Base-by-base conservation (phyloP, 148 eudicot species). In the Tetragonia tetragonoides region DNA sequence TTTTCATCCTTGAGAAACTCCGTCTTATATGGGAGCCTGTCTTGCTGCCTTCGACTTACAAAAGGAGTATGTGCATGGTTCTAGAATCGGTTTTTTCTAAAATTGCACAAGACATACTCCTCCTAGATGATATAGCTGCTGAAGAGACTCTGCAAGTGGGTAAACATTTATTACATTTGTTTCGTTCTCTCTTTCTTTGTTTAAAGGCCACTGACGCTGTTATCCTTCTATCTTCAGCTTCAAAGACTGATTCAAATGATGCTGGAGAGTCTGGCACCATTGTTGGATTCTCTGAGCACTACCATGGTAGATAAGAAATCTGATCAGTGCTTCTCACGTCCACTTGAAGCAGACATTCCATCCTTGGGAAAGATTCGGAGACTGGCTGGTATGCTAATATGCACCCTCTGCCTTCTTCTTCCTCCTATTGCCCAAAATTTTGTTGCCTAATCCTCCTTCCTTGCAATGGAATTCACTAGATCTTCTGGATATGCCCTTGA, bases 11-110 rank as follows among this genome's bases (percentile, higher is more conserved):
- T 78, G 99, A 95, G 88, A 95, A 95, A 89, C 89, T 93, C 66
- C 94, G 85, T 76, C 93, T 95, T 49, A 81, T 95, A 59, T 95
- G 99, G 97, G 97, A 93, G 87, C 99, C 94, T 78, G 83, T 93
- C 41, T 86, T 95, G 78, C 80, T 90, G 73, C 91, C 97, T 59
- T 89, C 87, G 6, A 87, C 89, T 61, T 93, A 95, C 80, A 89
- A 91, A 84, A 87, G 84, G 83, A 85, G 90, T 68, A 93, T 93
- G 91, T 85, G 91, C 83, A 70, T 83, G 84, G 85, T 91, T 75
- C 79, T 95, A 69, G 94, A 95, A 71, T 76, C 91, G n/a, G 93
- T 91, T 39, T 91, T 91, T 75, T 84, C 88, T 28, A 28, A 28
- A 28, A 28, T 28, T 1, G 34, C 34, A 61, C 90, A 82, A 65